These are phyloP conservation scores for Candida pseudoglaebosa DNA, from an alignment of 805 yeast species.

Conservation along the genomic window DNA sequence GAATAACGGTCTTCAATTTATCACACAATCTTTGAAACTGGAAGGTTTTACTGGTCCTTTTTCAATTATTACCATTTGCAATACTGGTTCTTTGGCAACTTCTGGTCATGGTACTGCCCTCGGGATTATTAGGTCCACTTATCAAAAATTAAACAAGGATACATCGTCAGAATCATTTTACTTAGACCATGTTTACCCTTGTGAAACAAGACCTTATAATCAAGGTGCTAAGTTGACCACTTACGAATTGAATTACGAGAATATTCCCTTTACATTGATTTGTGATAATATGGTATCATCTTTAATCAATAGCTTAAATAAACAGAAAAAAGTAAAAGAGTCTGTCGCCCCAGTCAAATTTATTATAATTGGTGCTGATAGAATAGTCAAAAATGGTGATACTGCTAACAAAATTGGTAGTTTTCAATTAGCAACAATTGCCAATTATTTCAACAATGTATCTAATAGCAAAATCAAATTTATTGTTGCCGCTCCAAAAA, in stretches of 20 bases:
- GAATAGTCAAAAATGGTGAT: constrained; percentile 91
- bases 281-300: constrained; percentile 92
- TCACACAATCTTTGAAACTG: constrained; percentile 39
- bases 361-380: constrained; percentile 91
- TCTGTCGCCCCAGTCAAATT: constrained; percentile 69
- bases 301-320: constrained; percentile 45
- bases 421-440: constrained; percentile 74
- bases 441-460: constrained; percentile 44
- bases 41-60: constrained; percentile 60
- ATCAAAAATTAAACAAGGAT: constrained; percentile 38
- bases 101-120: constrained; percentile 97
- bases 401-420: constrained; percentile 97
- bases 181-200: constrained; percentile 72
- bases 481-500: constrained; percentile 92
- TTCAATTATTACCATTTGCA: constrained; percentile 87
- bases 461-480: constrained; percentile 50
- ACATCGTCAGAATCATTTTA: constrained; percentile 34
- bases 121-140: constrained; percentile 79
- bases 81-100: constrained; percentile 95
- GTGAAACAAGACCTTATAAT: constrained; percentile 95
- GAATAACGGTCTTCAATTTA: constrained; percentile 71
- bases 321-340: constrained; percentile 14
- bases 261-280: constrained; percentile 82
- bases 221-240: constrained; percentile 95
- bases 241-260: constrained; percentile 79